These are phyloP conservation scores for Pterulicium gracile DNA, from an alignment of 1,284 basidiomycete genomes.

Conservation along the genomic window DNA sequence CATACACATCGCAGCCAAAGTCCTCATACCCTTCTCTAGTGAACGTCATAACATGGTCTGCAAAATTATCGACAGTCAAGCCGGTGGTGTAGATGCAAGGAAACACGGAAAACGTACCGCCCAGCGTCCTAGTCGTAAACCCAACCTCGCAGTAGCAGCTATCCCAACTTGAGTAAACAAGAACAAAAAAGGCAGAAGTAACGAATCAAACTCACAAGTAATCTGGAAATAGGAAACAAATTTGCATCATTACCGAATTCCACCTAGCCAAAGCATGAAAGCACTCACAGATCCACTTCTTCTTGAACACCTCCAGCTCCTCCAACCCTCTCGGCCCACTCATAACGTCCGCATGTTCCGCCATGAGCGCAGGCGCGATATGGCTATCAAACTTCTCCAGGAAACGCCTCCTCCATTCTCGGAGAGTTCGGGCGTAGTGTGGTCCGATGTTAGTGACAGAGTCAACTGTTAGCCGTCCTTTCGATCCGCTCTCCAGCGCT, in stretches of 20 bases:
- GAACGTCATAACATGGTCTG: conserved; percentile 51
- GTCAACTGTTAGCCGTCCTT: conserved; percentile 56
- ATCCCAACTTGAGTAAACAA: conserved; percentile 18
- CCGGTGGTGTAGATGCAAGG: no score
- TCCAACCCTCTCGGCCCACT: conserved; percentile 29
- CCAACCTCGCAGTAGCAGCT: conserved; percentile 73
- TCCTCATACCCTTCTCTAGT: conserved; percentile 44
- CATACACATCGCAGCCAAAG: conserved; percentile 42
- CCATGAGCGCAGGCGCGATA: conserved; percentile 51
- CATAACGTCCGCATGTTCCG: conserved; percentile 52
- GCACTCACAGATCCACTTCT: conserved; percentile 71
- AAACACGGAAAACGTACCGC: conserved; percentile 41
- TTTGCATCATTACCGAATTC: no score
- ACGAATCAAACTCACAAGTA: conserved; percentile 26
- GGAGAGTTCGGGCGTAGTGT: conserved; percentile 73
- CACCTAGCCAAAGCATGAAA: conserved; percentile 6
- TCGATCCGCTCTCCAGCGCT: conserved; percentile 42
- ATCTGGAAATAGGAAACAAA: no score
- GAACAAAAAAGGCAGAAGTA: conserved; percentile 1
- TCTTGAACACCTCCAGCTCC: conserved; percentile 67
- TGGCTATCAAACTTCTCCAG: conserved; percentile 49
- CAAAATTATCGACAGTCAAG: no score
- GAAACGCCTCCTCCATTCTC: conserved; percentile 72
- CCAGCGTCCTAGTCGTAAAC: conserved; percentile 58
- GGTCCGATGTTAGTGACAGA: conserved; percentile 72